phyloP scores from a whole-genome alignment of 2,329 filamentous ascomycete genomes.

The Erysiphe neolycopersici region DNA sequence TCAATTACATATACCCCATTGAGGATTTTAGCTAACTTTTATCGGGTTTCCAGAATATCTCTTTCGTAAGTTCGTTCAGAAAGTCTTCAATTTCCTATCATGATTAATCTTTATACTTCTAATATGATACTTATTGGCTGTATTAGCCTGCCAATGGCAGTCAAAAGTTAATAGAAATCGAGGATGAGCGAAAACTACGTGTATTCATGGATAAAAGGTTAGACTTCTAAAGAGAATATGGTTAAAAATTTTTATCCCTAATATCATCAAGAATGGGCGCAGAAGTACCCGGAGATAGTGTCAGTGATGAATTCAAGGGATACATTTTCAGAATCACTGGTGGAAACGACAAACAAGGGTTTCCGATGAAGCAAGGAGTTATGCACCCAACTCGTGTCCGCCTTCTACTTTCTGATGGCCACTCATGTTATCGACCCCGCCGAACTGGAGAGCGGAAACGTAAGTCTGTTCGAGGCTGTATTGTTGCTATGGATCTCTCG shows the following conservation, averaged over 20 bases:
- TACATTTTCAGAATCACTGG: constrained; percentile 99
- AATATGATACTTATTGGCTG: neutral
- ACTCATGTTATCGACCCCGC: constrained; percentile 98
- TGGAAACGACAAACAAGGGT: constrained; percentile 99
- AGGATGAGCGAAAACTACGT: constrained; percentile 98
- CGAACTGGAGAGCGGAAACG: constrained; percentile 97
- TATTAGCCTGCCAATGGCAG: constrained; percentile 80
- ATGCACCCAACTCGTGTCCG: constrained; percentile 97
- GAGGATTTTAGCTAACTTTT: too few species aligned
- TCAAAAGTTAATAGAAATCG: constrained; percentile 96
- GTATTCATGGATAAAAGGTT: constrained; percentile 95
- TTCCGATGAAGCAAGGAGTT: constrained; percentile 99
- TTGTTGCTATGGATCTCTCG: constrained; percentile 83
- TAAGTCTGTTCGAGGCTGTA: constrained; percentile 97
- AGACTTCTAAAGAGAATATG: constrained; percentile 21
- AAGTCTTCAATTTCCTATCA: too few species aligned
- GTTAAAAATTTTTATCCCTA: neutral
- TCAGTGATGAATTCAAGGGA: constrained; percentile 99
- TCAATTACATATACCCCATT: too few species aligned
- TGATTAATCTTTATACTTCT: too few species aligned
- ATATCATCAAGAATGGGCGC: constrained; percentile 46
- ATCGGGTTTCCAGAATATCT: too few species aligned
- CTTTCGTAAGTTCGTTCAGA: too few species aligned
- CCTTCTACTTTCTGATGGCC: constrained; percentile 81
- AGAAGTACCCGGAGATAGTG: constrained; percentile 76